A percentile compares a stretch with the other conserved stretches of the same genome.
Conservation (phyloP, 2,329 filamentous ascomycete genomes). For the Leptodontidium sp. region DNA sequence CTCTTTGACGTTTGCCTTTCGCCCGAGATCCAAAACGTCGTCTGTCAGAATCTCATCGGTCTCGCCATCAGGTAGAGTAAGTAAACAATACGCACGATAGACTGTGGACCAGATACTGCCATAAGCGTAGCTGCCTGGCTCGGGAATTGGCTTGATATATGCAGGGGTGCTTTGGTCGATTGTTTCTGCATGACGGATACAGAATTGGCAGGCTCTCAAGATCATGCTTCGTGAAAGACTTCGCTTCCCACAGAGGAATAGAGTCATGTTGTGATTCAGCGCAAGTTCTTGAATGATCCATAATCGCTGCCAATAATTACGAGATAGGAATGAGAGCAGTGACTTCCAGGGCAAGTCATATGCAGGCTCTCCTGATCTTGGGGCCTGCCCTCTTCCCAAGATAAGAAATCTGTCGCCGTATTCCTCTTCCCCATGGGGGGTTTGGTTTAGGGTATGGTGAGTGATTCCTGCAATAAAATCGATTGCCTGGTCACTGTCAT, state of each 20-base stretch:
- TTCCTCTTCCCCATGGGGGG: neutral
- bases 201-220: conserved; percentile 17
- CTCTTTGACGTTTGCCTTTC: conserved; percentile 33
- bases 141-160: neutral
- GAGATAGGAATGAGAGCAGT: conserved; percentile 15
- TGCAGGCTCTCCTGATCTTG: no score
- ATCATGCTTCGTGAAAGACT: conserved; percentile 24
- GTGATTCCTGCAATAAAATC: conserved; percentile 18
- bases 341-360: conserved; percentile 17
- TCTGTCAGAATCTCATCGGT: conserved; percentile 8
- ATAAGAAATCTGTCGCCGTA: neutral
- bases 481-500: conserved; percentile 19
- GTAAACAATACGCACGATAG: neutral
- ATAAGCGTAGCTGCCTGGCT: neutral
- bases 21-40: conserved; percentile 23
- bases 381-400: no score
- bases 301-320: conserved; percentile 27
- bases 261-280: conserved; percentile 28
- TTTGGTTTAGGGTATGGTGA: neutral
- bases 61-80: neutral
- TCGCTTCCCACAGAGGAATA: conserved; percentile 26
- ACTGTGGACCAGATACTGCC: conserved; percentile 15
- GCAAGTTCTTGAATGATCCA: conserved; percentile 33
- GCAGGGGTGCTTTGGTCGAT: conserved; percentile 9
- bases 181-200: neutral